Percentiles rank a stretch among this genome's conserved stretches.
Evolutionary conservation across 139 green algal species (phyloP).

Genomic region (Chlorella sp.): DNA sequence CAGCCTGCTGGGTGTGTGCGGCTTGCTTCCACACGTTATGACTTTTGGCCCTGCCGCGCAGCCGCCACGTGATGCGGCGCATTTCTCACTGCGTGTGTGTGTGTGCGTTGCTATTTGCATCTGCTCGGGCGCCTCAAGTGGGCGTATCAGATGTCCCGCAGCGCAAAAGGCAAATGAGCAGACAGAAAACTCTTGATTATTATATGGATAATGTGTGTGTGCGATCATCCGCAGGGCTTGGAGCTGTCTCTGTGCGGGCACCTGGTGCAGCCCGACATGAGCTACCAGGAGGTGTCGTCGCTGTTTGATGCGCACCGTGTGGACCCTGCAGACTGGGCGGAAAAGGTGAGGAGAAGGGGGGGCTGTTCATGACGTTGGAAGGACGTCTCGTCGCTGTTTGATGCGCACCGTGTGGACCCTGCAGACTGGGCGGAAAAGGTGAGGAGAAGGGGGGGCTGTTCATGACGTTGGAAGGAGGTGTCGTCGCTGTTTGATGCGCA

Average conservation of each 20-base stretch:
- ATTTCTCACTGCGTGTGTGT: background rate
- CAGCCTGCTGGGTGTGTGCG: no score
- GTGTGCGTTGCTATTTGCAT: no score
- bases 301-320: constrained; percentile 42
- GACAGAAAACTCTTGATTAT: no score
- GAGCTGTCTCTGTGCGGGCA: constrained; percentile 62
- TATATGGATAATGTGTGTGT: no score
- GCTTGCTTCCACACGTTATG: no score
- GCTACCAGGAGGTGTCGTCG: constrained; percentile 20
- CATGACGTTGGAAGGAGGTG: no score
- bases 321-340: constrained; percentile 14
- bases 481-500: constrained; percentile 36
- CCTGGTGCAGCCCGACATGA: constrained; percentile 33
- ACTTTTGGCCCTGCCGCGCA: no score
- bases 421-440: constrained; percentile 14
- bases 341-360: background rate
- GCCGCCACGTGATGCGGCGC: background rate
- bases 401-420: constrained; percentile 21
- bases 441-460: no score
- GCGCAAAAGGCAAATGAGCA: constrained; percentile 8
- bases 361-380: no score
- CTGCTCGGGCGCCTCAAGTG: no score
- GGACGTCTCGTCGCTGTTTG: constrained; percentile 40
- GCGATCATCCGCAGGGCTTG: constrained; percentile 23
- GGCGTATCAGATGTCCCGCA: background rate